Evolutionary conservation across 106 monocot species (phyloP).

Genomic region (Narthecium ossifragum): DNA sequence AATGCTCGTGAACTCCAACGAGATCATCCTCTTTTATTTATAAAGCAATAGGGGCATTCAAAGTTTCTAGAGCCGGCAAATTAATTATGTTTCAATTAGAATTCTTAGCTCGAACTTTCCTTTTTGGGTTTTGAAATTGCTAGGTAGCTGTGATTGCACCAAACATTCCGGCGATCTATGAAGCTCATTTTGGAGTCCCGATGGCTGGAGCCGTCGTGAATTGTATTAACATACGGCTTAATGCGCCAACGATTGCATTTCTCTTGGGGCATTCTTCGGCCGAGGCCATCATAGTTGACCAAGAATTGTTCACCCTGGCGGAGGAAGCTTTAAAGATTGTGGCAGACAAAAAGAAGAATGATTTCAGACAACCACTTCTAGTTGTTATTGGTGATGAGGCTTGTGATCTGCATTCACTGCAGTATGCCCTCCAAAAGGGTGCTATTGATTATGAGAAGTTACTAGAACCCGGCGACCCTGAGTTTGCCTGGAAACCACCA

Average conservation of each 20-base stretch:
- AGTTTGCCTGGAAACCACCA: slow-evolving; percentile 70
- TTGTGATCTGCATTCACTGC: slow-evolving; percentile 42
- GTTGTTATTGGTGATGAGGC: slow-evolving; percentile 73
- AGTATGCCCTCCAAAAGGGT: slow-evolving; percentile 57
- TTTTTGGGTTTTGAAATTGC: not conserved
- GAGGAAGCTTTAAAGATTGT: slow-evolving; percentile 62
- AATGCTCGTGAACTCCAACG: too few relatives aligned
- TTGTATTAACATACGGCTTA: slow-evolving; percentile 70
- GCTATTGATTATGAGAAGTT: slow-evolving; percentile 93
- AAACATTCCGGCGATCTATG: slow-evolving; percentile 82
- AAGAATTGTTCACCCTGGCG: slow-evolving; percentile 65
- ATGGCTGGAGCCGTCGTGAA: slow-evolving; percentile 89
- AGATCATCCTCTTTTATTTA: too few relatives aligned
- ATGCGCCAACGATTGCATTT: slow-evolving; percentile 71
- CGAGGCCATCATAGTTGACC: slow-evolving; percentile 77
- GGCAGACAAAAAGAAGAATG: slow-evolving; percentile 27
- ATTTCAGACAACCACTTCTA: slow-evolving; percentile 49
- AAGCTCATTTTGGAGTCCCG: slow-evolving; percentile 95
- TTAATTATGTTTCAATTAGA: too few relatives aligned
- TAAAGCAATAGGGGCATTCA: too few relatives aligned
- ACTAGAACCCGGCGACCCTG: slow-evolving; percentile 69
- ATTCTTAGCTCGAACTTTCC: too few relatives aligned
- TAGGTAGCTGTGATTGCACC: slow-evolving; percentile 97
- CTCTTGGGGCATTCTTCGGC: slow-evolving; percentile 77
- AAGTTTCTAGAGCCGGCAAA: too few relatives aligned